Conservation (phyloP, 1,284 basidiomycete species). For the Thecaphora frezii region DNA sequence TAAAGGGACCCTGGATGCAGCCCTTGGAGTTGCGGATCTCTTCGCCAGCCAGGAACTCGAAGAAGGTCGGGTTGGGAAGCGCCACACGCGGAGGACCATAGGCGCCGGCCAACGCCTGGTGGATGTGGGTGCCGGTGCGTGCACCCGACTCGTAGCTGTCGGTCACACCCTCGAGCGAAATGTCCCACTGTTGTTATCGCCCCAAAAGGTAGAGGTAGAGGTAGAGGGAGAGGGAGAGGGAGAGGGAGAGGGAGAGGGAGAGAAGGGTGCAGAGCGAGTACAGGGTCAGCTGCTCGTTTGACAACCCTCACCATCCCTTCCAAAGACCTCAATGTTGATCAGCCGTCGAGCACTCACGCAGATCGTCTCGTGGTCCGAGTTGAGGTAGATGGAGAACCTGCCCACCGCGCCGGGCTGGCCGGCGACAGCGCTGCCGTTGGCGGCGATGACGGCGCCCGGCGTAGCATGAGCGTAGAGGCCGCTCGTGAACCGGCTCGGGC, state of each 20-base stretch:
- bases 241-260: no score
- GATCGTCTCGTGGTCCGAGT: slow-evolving; percentile 56
- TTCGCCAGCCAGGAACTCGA: neutral
- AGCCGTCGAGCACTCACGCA: slow-evolving; percentile 47
- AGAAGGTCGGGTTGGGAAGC: slow-evolving; percentile 13
- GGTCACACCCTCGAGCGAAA: slow-evolving; percentile 31
- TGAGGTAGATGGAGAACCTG: slow-evolving; percentile 57
- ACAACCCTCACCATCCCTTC: no score
- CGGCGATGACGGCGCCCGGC: slow-evolving; percentile 43
- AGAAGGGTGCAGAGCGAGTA: no score
- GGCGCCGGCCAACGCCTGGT: slow-evolving; percentile 10
- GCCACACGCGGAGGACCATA: slow-evolving; percentile 20
- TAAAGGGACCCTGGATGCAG: slow-evolving; percentile 59
- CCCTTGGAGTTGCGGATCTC: slow-evolving; percentile 12
- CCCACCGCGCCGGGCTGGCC: slow-evolving; percentile 56
- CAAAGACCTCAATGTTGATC: slow-evolving; percentile 3
- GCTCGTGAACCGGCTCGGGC: slow-evolving; percentile 48
- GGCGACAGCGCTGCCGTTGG: slow-evolving; percentile 43
- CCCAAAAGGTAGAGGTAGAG: no score
- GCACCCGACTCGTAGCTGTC: slow-evolving; percentile 27
- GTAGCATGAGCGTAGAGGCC: slow-evolving; percentile 54
- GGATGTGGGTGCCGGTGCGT: slow-evolving; percentile 25
- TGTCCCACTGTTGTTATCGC: slow-evolving; percentile 39
- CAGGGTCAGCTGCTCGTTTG: no score
- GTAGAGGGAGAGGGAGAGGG: slow-evolving; percentile 5